Percentiles rank a stretch among this genome's conserved stretches.
These are phyloP conservation scores for Rauvolfia tetraphylla DNA, from an alignment of 257 asterid genomes.

Conservation along the genomic window DNA sequence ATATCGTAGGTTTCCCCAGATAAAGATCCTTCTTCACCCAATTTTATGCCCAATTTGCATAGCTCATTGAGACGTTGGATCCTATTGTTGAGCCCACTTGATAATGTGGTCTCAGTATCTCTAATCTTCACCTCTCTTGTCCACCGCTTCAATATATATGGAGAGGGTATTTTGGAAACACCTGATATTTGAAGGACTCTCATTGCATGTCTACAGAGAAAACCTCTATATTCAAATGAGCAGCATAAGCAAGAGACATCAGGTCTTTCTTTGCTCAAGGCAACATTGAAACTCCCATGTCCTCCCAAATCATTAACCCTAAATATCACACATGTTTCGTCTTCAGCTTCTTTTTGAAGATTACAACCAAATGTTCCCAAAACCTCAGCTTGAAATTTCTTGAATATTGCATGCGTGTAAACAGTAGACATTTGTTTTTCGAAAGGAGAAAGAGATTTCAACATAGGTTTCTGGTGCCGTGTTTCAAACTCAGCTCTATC, in stretches of 20 bases:
- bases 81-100: slow-evolving; percentile 22
- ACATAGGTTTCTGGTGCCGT: slow-evolving; percentile 9
- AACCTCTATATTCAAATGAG: slow-evolving; percentile 39
- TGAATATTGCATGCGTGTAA: slow-evolving; percentile 34
- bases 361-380: slow-evolving; percentile 32
- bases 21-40: slow-evolving; percentile 44
- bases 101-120: slow-evolving; percentile 17
- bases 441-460: slow-evolving; percentile 35
- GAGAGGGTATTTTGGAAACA: slow-evolving; percentile 31
- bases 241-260: slow-evolving; percentile 35
- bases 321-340: slow-evolving; percentile 21
- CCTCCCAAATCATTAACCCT: slow-evolving; percentile 21
- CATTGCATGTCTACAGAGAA: slow-evolving; percentile 48
- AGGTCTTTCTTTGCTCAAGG: slow-evolving; percentile 28
- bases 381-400: slow-evolving; percentile 46
- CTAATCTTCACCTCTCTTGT: slow-evolving; percentile 32
- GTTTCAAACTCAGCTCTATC: slow-evolving; percentile 33
- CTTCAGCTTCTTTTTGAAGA: slow-evolving; percentile 28
- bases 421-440: slow-evolving; percentile 48
- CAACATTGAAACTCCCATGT: slow-evolving; percentile 30
- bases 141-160: slow-evolving; percentile 43
- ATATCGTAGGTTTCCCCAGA: slow-evolving; percentile 39
- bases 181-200: slow-evolving; percentile 38
- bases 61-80: slow-evolving; percentile 43
- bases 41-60: slow-evolving; percentile 36